Evolutionary conservation across 2,329 filamentous ascomycete genomes (phyloP), one percentile per base, ranked within the genome.

Genomic region (Purpureocillium lavendulum): DNA sequence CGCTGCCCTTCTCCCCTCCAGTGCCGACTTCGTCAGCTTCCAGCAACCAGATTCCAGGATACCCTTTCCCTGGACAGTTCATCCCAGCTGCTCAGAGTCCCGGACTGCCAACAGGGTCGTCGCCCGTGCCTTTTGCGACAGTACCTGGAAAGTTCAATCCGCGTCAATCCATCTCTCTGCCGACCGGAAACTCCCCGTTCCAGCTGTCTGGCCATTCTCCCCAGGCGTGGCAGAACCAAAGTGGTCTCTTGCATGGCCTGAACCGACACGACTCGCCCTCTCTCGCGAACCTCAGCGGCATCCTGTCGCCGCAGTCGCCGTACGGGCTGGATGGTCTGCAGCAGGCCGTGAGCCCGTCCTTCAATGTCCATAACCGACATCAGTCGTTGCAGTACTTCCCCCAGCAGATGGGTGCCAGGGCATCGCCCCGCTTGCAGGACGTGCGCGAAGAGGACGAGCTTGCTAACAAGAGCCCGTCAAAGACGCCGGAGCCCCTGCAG

Each of bases 1-100:
- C 81, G 7, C 66, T 90, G 37, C 79, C 87, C 5, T 88, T 90
- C 54, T 94, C 89, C 16, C 88, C 90, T 9, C 87, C 88, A 1
- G 64, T 94, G 18, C 85, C 85, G 15, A 80, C 87, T 1, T 81
- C 80, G 1, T 94, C 88, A 24, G 84, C 81, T 11, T 79, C 77
- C 26, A 90, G 86, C 62, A 83, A 78, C 46, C 78, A 79, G 36
- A 61, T 68, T 49, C 65, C 72, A 34, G 67, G 76, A 41, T 75
- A 74, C 55, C 70, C 70, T 47, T 80, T 81, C 50, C 73, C 70
- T 1, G 56, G 60, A 15, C 65, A 69, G 29, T 81, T 89, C 58
- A 71, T 78, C 4, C 71, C 77, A 30, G 71, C 75, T 38, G 66
- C 77, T 38, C 65, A 83, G 56, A 84, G 77, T 48, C 80, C 81